phyloP scores from a whole-genome alignment of 2,329 filamentous ascomycete species.

The Fusarium sp. region DNA sequence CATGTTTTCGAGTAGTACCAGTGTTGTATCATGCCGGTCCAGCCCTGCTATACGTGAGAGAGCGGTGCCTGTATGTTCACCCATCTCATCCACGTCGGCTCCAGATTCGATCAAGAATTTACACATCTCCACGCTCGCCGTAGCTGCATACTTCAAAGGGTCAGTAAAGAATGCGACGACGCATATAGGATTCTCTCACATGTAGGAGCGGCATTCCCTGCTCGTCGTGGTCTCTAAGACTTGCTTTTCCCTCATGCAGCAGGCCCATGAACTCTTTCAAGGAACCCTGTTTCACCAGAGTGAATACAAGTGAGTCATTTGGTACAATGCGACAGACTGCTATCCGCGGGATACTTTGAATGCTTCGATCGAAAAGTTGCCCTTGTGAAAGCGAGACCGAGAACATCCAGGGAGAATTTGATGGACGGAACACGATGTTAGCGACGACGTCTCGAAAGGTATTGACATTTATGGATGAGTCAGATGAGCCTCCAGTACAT shows the following conservation, averaged over 20 bases:
- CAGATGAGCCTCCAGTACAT: not conserved
- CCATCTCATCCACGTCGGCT: slow-evolving; percentile 31
- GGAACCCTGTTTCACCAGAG: not conserved
- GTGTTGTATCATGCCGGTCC: slow-evolving; percentile 3
- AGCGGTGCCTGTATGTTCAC: slow-evolving; percentile 8
- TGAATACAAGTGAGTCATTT: slow-evolving; percentile 4
- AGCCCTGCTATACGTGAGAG: slow-evolving; percentile 12
- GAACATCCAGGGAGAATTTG: not conserved
- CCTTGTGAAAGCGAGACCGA: slow-evolving; percentile 26
- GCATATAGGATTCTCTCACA: not conserved
- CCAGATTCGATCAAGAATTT: slow-evolving; percentile 30
- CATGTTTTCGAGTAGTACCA: slow-evolving; percentile 23
- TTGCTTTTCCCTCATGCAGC: slow-evolving; percentile 14
- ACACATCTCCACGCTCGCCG: slow-evolving; percentile 17
- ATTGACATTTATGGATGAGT: not conserved
- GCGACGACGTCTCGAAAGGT: slow-evolving; percentile 15
- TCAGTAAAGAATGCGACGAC: rapidly evolving
- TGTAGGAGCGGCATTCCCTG: slow-evolving; percentile 26
- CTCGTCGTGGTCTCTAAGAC: slow-evolving; percentile 27
- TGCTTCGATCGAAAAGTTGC: slow-evolving; percentile 28
- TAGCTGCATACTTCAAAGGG: slow-evolving; percentile 10
- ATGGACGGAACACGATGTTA: slow-evolving; percentile 24
- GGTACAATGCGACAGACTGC: slow-evolving; percentile 24
- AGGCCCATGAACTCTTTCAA: not conserved
- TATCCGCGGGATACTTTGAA: slow-evolving; percentile 31